Base-by-base conservation (phyloP, 805 yeast genomes). In the Metschnikowia colocasiae region DNA sequence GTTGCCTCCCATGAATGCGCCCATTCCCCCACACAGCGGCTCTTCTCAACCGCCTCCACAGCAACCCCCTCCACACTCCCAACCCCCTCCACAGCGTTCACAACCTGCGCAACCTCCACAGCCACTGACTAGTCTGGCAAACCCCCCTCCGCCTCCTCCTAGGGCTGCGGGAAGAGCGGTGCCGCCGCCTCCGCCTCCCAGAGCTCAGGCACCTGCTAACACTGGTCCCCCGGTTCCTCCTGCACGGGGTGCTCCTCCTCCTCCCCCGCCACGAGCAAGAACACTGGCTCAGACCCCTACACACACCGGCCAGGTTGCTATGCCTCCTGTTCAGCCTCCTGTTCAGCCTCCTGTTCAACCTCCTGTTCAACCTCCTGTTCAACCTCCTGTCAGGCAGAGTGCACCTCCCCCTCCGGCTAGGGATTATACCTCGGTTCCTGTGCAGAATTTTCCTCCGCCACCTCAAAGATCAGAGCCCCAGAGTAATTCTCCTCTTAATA, bases 1-100 rank as follows among this genome's bases (percentile, higher is more conserved):
- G 8, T 29, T 52, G 23, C 55, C 55, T 19, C 52, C 53, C 2
- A 26, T 35, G 15, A 43, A 49, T 29, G 50, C 52, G 2, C 48
- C 40, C 13, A 31, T 49, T 2, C 52, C 52, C 1, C 25, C 42
- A 45, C 30, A 33, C 43, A 9, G 36, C 2, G 30, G 25, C 8
- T 18, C 36, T 3, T 16, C 9, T 6, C 10, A 6, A 12, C 15
- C 5, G 5, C 33, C 15, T 3, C 43, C 34, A 18, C 23, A 6
- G 30, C 10, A 20, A 16, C 34, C 15, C 6, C 16, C 8, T n/a
- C 32, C 16, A 29, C 32, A 29, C 7, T 2, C 32, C 12, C 32
- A 6, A 29, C 32, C 4, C 4, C 4, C 13, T 8, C 32, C 16
- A 29, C 32, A 29, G 13, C 16, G 4, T 29, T 16, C 32, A 13